phyloP scores from a whole-genome alignment of 768 basidiomycete genomes.

The Suillus subaureus region DNA sequence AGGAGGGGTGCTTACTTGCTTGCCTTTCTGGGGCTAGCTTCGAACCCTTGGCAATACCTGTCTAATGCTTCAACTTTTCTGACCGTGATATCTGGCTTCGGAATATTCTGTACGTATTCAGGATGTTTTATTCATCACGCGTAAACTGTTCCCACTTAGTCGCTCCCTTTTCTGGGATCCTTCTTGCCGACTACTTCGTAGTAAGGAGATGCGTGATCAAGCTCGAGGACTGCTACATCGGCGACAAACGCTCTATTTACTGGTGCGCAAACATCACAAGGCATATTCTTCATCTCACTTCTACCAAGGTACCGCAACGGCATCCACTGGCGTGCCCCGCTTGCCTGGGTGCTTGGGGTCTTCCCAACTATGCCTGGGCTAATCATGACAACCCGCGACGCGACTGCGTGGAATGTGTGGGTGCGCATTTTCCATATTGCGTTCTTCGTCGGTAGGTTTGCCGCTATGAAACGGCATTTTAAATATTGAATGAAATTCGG shows the following conservation, averaged over 20 bases:
- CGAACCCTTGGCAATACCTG: conserved; percentile 16
- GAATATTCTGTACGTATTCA: conserved; percentile 14
- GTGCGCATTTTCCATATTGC: conserved; percentile 21
- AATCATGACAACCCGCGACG: conserved; percentile 18
- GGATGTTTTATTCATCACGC: background rate
- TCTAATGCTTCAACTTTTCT: conserved; percentile 13
- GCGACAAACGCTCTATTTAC: conserved; percentile 13
- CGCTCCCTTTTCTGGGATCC: conserved; percentile 14
- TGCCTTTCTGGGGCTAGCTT: conserved; percentile 12
- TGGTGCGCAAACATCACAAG: conserved; percentile 6
- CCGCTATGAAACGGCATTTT: background rate
- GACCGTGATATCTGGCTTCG: conserved; percentile 13
- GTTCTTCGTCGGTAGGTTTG: conserved; percentile 17
- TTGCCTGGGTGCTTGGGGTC: conserved; percentile 15
- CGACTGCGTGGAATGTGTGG: conserved; percentile 19
- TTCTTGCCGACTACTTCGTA: conserved; percentile 17
- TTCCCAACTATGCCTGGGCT: conserved; percentile 22
- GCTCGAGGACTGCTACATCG: conserved; percentile 13
- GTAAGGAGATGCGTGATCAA: conserved; percentile 9
- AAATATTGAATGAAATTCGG: background rate
- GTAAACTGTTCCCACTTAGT: conserved; percentile 8
- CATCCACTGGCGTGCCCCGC: conserved; percentile 15
- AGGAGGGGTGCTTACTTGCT: conserved; percentile 15
- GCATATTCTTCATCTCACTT: background rate
- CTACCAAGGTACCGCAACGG: conserved; percentile 13